phyloP scores from a whole-genome alignment of 1,139 yeast species.

The Casaregolazyma lundiana region DNA sequence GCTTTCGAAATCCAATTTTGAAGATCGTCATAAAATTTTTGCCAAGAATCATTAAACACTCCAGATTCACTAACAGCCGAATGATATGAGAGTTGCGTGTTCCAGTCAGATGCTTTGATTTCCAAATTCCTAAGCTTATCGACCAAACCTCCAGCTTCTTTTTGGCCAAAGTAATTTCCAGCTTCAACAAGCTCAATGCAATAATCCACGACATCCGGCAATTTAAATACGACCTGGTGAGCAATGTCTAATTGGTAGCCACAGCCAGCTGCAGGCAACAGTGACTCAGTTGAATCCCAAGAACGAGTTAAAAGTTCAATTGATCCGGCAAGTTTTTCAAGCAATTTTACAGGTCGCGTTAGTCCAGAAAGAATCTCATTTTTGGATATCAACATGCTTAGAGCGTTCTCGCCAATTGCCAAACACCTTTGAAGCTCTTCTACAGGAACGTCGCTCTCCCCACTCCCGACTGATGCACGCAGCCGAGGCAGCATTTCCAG shows the following conservation, averaged over 20 bases:
- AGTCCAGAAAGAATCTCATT: slow-evolving; percentile 5
- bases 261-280: neutral
- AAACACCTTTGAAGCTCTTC: slow-evolving; percentile 72
- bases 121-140: slow-evolving; percentile 7
- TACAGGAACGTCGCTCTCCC: slow-evolving; percentile 68
- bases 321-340: neutral
- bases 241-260: neutral
- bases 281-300: neutral
- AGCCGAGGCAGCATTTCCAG: slow-evolving; percentile 78
- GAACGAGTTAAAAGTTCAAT: neutral
- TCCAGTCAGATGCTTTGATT: slow-evolving; percentile 11
- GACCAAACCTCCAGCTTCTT: neutral
- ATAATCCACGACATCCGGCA: slow-evolving; percentile 6
- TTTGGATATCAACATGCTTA: slow-evolving; percentile 39
- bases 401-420: slow-evolving; percentile 72
- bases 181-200: slow-evolving; percentile 6
- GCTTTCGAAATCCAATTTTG: neutral
- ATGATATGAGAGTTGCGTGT: slow-evolving; percentile 7
- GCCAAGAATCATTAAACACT: slow-evolving; percentile 23
- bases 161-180: slow-evolving; percentile 2
- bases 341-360: neutral
- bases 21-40: slow-evolving; percentile 1
- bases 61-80: slow-evolving; percentile 15
- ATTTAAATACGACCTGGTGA: neutral
- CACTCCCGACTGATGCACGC: slow-evolving; percentile 53